These are phyloP conservation scores for Pestalotiopsis sp. DNA, from an alignment of 2,329 filamentous ascomycete genomes.

Conservation along the genomic window DNA sequence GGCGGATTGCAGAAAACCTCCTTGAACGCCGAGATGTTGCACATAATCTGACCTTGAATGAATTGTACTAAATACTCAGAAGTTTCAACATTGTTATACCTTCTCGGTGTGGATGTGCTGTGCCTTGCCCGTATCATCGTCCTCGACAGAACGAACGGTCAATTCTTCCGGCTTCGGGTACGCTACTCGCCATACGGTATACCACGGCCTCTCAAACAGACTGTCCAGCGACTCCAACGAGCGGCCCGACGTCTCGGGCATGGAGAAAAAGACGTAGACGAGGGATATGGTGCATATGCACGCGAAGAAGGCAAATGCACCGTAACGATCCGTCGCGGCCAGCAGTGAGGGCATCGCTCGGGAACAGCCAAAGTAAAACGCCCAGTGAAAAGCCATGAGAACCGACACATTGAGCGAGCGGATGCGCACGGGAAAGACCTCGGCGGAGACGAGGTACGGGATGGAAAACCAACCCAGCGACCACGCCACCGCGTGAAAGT, in stretches of 20 bases:
- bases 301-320: slow-evolving; percentile 34
- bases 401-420: slow-evolving; percentile 43
- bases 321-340: slow-evolving; percentile 33
- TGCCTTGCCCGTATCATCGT: background rate
- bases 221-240: slow-evolving; percentile 34
- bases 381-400: slow-evolving; percentile 47
- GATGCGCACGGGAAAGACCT: slow-evolving; percentile 46
- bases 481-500: slow-evolving; percentile 46
- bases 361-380: slow-evolving; percentile 36
- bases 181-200: slow-evolving; percentile 30
- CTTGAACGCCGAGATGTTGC: too few species aligned
- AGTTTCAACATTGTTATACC: background rate
- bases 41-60: too few species aligned
- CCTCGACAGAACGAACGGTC: background rate
- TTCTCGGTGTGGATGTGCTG: slow-evolving; percentile 5
- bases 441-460: slow-evolving; percentile 47
- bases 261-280: slow-evolving; percentile 35
- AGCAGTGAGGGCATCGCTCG: slow-evolving; percentile 36
- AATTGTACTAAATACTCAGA: too few species aligned
- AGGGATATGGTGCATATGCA: slow-evolving; percentile 30
- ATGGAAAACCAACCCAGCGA: slow-evolving; percentile 51
- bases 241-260: slow-evolving; percentile 34
- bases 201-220: slow-evolving; percentile 32
- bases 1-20: background rate
- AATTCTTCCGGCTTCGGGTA: slow-evolving; percentile 30